phyloP scores from a whole-genome alignment of 345 rosid genomes.

The Linum tenue region DNA sequence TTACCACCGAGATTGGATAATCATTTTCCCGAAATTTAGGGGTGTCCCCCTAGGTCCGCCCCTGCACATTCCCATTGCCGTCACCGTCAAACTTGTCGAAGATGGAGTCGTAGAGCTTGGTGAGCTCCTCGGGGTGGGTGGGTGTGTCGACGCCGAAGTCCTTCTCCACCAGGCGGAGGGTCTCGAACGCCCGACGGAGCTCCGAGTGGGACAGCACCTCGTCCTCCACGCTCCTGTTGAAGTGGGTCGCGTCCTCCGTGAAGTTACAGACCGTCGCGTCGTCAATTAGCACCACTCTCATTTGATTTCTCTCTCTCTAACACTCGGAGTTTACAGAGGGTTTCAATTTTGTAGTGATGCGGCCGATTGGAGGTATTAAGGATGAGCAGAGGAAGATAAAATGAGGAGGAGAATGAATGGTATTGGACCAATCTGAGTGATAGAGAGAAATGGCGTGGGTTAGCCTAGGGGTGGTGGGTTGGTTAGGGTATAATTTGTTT shows the following conservation, averaged over 20 bases:
- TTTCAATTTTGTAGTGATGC: too few species aligned
- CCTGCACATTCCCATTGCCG: conserved; percentile 34
- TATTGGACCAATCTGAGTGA: too few species aligned
- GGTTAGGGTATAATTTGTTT: too few species aligned
- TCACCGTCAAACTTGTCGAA: conserved; percentile 60
- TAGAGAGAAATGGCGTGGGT: too few species aligned
- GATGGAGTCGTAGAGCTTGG: conserved; percentile 55
- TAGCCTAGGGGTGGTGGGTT: too few species aligned
- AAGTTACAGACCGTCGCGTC: conserved; percentile 58
- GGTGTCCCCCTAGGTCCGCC: too few species aligned
- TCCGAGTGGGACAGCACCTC: conserved; percentile 46
- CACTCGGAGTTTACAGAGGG: too few species aligned
- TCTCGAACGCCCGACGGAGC: conserved; percentile 58
- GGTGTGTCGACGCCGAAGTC: conserved; percentile 58
- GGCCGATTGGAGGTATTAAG: too few species aligned
- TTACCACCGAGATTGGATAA: too few species aligned
- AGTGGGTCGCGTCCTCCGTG: conserved; percentile 41
- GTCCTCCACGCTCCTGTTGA: conserved; percentile 42
- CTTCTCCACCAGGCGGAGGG: conserved; percentile 46
- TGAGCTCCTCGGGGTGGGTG: conserved; percentile 40
- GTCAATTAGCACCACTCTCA: conserved; percentile 62
- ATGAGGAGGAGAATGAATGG: too few species aligned
- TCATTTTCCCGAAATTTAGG: too few species aligned
- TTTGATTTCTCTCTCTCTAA: conserved; percentile 3
- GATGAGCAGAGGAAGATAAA: too few species aligned